phyloP scores from a whole-genome alignment of 345 rosid species.

The Citrus maxima region DNA sequence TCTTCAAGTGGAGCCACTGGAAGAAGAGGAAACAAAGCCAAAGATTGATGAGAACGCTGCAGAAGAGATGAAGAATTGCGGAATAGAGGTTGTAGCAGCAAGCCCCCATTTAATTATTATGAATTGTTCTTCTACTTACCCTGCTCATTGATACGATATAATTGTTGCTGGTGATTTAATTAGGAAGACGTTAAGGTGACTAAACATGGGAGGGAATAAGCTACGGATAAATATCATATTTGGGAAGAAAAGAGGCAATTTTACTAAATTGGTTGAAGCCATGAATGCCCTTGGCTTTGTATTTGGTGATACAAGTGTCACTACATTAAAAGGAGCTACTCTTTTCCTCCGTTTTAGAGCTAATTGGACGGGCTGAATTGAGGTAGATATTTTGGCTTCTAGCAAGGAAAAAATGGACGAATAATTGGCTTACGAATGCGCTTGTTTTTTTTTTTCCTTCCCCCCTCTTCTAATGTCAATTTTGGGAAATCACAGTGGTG shows the following conservation, averaged over 20 bases:
- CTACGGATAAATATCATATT: slow-evolving; percentile 56
- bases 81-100: slow-evolving; percentile 42
- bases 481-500: slow-evolving; percentile 31
- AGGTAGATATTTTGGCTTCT: background rate
- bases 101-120: too few species aligned
- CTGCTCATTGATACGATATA: too few species aligned
- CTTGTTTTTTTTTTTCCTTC: accelerated
- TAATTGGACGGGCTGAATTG: background rate
- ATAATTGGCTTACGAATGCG: background rate
- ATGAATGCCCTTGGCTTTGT: slow-evolving; percentile 46
- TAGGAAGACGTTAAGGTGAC: slow-evolving; percentile 63
- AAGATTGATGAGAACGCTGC: slow-evolving; percentile 14
- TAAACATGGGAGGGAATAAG: slow-evolving; percentile 41
- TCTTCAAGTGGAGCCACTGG: slow-evolving; percentile 41
- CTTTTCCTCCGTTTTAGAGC: slow-evolving; percentile 51
- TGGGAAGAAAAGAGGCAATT: slow-evolving; percentile 49
- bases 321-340: slow-evolving; percentile 49
- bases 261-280: slow-evolving; percentile 57
- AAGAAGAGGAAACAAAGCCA: slow-evolving; percentile 20
- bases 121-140: too few species aligned
- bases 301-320: slow-evolving; percentile 48
- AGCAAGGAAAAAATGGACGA: background rate
- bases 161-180: background rate
- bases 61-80: slow-evolving; percentile 38
- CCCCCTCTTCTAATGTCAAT: background rate